These are phyloP conservation scores for Lactarius akahatsu DNA, from an alignment of 768 basidiomycete species.

Conservation along the genomic window DNA sequence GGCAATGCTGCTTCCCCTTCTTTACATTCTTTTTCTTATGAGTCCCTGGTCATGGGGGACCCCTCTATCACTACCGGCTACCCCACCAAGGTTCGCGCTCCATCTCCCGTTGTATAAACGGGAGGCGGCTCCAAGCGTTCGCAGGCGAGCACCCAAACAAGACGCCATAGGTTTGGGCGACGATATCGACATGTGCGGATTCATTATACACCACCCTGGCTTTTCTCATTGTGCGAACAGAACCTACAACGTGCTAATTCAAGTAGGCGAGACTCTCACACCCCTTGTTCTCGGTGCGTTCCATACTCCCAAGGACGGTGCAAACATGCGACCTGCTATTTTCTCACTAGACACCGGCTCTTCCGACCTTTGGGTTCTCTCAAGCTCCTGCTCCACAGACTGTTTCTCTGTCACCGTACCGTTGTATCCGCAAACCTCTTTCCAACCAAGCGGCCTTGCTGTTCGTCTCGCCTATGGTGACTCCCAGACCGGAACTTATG, in stretches of 20 bases:
- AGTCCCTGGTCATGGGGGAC: slow-evolving; percentile 5
- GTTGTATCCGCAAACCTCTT: slow-evolving; percentile 50
- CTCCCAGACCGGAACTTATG: slow-evolving; percentile 67
- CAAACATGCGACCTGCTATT: neutral
- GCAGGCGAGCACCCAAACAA: slow-evolving; percentile 1
- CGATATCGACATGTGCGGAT: slow-evolving; percentile 57
- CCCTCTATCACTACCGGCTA: slow-evolving; percentile 3
- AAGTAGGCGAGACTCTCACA: slow-evolving; percentile 50
- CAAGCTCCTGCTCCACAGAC: slow-evolving; percentile 50
- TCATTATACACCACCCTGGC: neutral
- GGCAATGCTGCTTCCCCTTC: slow-evolving; percentile 9
- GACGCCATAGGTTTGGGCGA: slow-evolving; percentile 56
- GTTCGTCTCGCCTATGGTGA: slow-evolving; percentile 65
- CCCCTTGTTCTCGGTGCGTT: slow-evolving; percentile 61
- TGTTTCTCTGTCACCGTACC: slow-evolving; percentile 42
- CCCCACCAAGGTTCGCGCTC: slow-evolving; percentile 2
- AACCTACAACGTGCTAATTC: slow-evolving; percentile 61
- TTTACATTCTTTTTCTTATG: slow-evolving; percentile 2
- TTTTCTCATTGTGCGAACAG: slow-evolving; percentile 37
- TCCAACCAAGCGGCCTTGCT: slow-evolving; percentile 48
- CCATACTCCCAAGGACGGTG: neutral
- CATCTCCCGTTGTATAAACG: slow-evolving; percentile 23
- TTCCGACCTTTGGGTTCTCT: slow-evolving; percentile 73
- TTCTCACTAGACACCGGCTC: slow-evolving; percentile 66
- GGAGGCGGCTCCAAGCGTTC: neutral